phyloP scores from a whole-genome alignment of 805 yeast species.

The Schwanniomyces vanrijiae region DNA sequence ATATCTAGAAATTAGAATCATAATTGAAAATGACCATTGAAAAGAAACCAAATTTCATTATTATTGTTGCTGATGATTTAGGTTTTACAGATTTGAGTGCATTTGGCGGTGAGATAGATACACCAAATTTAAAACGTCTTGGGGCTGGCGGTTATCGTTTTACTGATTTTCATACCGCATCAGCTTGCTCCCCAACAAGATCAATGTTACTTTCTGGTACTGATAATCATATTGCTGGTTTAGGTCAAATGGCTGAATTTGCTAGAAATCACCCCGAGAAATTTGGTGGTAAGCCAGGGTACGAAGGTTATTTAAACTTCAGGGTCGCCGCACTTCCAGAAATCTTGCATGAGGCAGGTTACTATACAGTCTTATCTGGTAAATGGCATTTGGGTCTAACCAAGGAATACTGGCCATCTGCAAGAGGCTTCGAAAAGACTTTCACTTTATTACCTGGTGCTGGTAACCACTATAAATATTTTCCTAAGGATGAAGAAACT shows the following conservation, averaged over 20 bases:
- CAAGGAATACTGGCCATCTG: constrained; percentile 47
- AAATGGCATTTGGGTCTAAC: constrained; percentile 61
- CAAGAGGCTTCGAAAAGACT: constrained; percentile 50
- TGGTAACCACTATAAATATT: constrained; percentile 54
- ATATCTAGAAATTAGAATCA: background rate
- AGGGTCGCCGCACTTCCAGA: constrained; percentile 56
- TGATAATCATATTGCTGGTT: constrained; percentile 60
- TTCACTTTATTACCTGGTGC: constrained; percentile 56
- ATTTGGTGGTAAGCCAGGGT: constrained; percentile 49
- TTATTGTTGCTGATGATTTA: constrained; percentile 61
- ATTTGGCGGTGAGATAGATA: constrained; percentile 58
- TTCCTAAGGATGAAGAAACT: constrained; percentile 30
- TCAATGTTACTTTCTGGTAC: constrained; percentile 63
- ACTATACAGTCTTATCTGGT: constrained; percentile 53
- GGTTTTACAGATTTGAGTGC: constrained; percentile 57
- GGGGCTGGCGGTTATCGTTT: constrained; percentile 41
- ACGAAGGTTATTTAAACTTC: constrained; percentile 54
- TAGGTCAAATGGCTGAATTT: constrained; percentile 58
- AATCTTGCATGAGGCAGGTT: constrained; percentile 47
- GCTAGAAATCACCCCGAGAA: constrained; percentile 34
- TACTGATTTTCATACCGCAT: constrained; percentile 62
- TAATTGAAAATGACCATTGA: constrained; percentile 8
- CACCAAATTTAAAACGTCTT: constrained; percentile 50
- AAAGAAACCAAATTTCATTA: constrained; percentile 50
- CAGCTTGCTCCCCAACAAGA: constrained; percentile 66